Conservation (phyloP, 345 rosid species). For the Cardamine resedifolia region DNA sequence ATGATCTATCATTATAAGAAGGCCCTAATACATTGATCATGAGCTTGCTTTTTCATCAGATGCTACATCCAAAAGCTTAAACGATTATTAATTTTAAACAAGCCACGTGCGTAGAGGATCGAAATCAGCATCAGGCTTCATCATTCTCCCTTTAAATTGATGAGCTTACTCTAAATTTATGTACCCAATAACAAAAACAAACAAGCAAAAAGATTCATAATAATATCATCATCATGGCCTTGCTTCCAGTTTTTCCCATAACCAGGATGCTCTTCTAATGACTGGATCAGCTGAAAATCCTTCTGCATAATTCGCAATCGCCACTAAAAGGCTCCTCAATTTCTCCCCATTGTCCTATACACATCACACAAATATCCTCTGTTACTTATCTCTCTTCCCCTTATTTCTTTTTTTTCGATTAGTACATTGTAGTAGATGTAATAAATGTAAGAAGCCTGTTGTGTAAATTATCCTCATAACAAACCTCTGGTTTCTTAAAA, state of each 20-base stretch:
- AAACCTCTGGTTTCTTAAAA: slow-evolving; percentile 83
- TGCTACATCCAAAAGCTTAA: too few species aligned
- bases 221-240: background rate
- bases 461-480: slow-evolving; percentile 32
- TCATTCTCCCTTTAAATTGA: background rate
- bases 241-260: slow-evolving; percentile 70
- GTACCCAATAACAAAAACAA: slow-evolving; percentile 12
- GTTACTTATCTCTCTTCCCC: too few species aligned
- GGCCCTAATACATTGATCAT: background rate
- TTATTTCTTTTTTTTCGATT: too few species aligned
- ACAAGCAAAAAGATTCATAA: background rate
- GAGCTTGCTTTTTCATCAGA: background rate
- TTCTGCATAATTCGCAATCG: slow-evolving; percentile 79
- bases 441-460: background rate
- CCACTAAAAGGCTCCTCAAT: slow-evolving; percentile 66
- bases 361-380: slow-evolving; percentile 10
- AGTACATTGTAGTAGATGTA: background rate
- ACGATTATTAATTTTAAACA: too few species aligned
- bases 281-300: slow-evolving; percentile 86
- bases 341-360: slow-evolving; percentile 86
- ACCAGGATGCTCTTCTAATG: slow-evolving; percentile 56
- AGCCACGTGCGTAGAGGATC: background rate
- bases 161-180: slow-evolving; percentile 14
- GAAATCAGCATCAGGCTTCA: background rate
- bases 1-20: background rate